Conservation (phyloP, 352 stramenopile genomes). For the Peronospora farinosa region DNA sequence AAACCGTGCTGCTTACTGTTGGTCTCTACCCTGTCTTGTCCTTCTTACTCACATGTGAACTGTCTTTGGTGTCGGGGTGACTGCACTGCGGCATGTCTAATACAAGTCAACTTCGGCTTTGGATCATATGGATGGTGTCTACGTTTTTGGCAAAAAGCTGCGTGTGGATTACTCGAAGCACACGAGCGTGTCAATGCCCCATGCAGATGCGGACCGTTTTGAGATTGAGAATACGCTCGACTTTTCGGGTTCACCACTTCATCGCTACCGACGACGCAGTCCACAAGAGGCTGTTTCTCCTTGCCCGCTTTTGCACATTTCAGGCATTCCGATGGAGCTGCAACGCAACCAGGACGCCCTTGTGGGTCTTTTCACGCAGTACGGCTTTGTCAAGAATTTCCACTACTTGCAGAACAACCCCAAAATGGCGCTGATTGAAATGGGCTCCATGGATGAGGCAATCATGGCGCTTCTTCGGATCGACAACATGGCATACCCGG, state of each 20-base stretch:
- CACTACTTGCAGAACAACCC: conserved; percentile 66
- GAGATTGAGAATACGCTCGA: conserved; percentile 80
- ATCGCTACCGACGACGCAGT: conserved; percentile 69
- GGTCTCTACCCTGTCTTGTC: not conserved
- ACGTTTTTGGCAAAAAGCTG: conserved; percentile 73
- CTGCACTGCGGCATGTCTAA: not conserved
- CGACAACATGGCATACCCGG: conserved; percentile 66
- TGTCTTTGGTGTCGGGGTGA: conserved; percentile 3
- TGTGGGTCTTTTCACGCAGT: conserved; percentile 58
- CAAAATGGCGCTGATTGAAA: conserved; percentile 77
- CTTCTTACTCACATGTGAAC: conserved; percentile 9
- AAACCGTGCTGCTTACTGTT: not conserved
- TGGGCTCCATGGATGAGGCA: conserved; percentile 68
- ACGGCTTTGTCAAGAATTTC: conserved; percentile 70
- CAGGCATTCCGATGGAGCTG: conserved; percentile 61
- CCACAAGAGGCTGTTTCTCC: conserved; percentile 58
- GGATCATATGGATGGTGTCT: conserved; percentile 68
- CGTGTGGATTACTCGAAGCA: conserved; percentile 83
- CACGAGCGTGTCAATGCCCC: conserved; percentile 72
- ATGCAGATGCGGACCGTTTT: conserved; percentile 69
- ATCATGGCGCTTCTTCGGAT: conserved; percentile 61
- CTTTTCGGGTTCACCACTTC: conserved; percentile 63
- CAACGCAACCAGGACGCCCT: conserved; percentile 58
- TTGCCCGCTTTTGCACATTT: conserved; percentile 60
- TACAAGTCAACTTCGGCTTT: conserved; percentile 61